These are phyloP conservation scores for Gliomastix tumulicola DNA, from an alignment of 2,329 filamentous ascomycete species.

Conservation along the genomic window DNA sequence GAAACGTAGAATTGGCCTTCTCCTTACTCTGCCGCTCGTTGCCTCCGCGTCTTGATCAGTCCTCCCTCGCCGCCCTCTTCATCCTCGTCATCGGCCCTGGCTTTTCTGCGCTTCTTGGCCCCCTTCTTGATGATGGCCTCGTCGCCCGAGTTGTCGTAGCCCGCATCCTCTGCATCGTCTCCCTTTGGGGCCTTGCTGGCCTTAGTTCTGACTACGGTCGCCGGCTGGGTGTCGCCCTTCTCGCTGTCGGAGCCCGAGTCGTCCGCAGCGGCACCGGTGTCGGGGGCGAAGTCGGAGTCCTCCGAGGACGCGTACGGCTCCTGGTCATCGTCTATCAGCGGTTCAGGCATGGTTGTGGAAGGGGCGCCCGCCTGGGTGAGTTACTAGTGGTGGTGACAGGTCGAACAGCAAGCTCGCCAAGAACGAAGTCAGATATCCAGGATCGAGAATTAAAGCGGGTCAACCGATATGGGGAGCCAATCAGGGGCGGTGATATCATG, in stretches of 20 bases:
- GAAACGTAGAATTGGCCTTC: background rate
- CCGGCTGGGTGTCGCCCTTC: conserved; percentile 6
- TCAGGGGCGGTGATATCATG: too few species aligned
- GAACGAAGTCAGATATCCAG: too few species aligned
- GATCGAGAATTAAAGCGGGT: too few species aligned
- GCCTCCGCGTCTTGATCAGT: conserved; percentile 65
- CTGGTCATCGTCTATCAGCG: conserved; percentile 36
- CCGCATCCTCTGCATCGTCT: conserved; percentile 31
- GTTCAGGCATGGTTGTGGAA: conserved; percentile 22
- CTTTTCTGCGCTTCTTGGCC: conserved; percentile 43
- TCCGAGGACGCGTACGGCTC: conserved; percentile 63
- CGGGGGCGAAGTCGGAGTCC: conserved; percentile 68
- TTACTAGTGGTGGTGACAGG: too few species aligned
- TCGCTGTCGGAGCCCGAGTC: conserved; percentile 43
- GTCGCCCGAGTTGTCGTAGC: conserved; percentile 64
- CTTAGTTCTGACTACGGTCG: conserved; percentile 9
- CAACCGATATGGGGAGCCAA: too few species aligned
- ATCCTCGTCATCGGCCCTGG: conserved; percentile 31
- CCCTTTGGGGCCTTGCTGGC: conserved; percentile 6
- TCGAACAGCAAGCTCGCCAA: too few species aligned
- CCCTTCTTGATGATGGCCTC: conserved; percentile 61
- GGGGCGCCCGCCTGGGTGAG: too few species aligned
- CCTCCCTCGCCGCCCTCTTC: conserved; percentile 54
- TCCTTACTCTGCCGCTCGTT: conserved; percentile 58
- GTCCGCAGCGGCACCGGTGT: conserved; percentile 38